Percentiles rank a stretch among this genome's conserved stretches.
These are phyloP conservation scores for Termitomyces sp. DNA, from an alignment of 768 basidiomycete species.

Conservation along the genomic window DNA sequence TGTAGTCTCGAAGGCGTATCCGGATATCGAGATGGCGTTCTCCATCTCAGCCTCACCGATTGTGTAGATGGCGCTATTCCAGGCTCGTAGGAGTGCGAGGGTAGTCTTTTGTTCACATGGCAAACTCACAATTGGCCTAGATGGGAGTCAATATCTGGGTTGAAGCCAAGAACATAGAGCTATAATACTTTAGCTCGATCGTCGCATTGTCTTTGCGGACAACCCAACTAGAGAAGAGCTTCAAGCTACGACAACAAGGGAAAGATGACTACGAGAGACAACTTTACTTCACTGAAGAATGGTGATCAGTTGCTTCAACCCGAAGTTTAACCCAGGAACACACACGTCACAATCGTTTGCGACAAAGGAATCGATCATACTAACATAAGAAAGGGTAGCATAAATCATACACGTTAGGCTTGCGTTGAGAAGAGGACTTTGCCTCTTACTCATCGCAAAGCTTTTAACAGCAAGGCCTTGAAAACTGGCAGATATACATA, in stretches of 20 bases:
- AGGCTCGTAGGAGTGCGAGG: not conserved
- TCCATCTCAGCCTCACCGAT: not conserved
- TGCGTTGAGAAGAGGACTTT: not conserved
- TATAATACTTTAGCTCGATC: not conserved
- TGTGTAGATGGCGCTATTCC: not conserved
- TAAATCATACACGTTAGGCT: not conserved
- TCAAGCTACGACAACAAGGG: not conserved
- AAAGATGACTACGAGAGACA: not conserved
- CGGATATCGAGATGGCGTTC: not conserved
- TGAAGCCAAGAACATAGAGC: not conserved
- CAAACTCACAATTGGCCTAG: not conserved
- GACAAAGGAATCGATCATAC: too few relatives aligned
- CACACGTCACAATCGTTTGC: too few relatives aligned
- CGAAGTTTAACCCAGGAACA: too few relatives aligned
- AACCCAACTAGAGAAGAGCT: too few relatives aligned
- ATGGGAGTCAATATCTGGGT: not conserved
- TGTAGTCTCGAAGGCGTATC: not conserved
- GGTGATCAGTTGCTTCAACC: not conserved
- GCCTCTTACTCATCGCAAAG: not conserved
- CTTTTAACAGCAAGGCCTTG: not conserved
- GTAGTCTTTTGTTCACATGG: not conserved
- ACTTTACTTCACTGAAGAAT: not conserved
- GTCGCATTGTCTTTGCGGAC: not conserved
- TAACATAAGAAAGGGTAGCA: not conserved
- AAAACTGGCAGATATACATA: not conserved